These are phyloP conservation scores for Clohesyomyces aquaticus DNA, from an alignment of 495 filamentous ascomycete genomes.

Conservation along the genomic window DNA sequence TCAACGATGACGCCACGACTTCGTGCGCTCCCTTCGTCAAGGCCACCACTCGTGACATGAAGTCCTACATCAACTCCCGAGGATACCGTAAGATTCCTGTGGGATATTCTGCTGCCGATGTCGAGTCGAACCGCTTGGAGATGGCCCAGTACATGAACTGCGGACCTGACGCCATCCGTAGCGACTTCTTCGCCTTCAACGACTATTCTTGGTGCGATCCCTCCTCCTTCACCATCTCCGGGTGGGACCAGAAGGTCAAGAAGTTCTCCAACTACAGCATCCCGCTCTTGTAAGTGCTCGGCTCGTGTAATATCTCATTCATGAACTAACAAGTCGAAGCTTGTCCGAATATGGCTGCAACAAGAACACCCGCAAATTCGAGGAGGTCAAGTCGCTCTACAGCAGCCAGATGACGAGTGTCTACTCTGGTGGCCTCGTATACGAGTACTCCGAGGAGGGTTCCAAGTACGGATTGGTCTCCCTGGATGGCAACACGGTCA, in stretches of 20 bases:
- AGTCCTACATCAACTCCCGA: conserved; percentile 76
- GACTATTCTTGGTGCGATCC: conserved; percentile 97
- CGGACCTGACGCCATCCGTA: conserved; percentile 79
- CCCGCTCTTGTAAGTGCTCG: conserved; percentile 80
- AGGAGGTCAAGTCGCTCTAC: conserved; percentile 82
- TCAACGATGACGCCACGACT: conserved; percentile 81
- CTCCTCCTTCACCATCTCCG: conserved; percentile 73
- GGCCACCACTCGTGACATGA: conserved; percentile 89
- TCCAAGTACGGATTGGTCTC: conserved; percentile 78
- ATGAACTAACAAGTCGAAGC: conserved; percentile 45
- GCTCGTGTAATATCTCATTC: not conserved
- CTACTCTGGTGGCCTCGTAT: conserved; percentile 94
- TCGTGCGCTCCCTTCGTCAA: conserved; percentile 84
- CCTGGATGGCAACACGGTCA: conserved; percentile 60
- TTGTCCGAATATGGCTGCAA: conserved; percentile 93
- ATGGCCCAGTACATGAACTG: conserved; percentile 96
- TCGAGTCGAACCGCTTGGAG: conserved; percentile 82
- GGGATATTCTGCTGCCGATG: conserved; percentile 90
- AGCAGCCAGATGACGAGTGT: conserved; percentile 81
- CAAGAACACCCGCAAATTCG: conserved; percentile 76
- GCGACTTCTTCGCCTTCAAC: conserved; percentile 97
- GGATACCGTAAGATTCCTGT: conserved; percentile 81
- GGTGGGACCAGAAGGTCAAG: conserved; percentile 91
- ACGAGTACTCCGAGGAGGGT: conserved; percentile 88
- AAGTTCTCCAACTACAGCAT: conserved; percentile 88